Evolutionary conservation across 768 basidiomycete genomes (phyloP), one percentile per base, ranked within the genome.

Genomic region (Lentinula raphanica): DNA sequence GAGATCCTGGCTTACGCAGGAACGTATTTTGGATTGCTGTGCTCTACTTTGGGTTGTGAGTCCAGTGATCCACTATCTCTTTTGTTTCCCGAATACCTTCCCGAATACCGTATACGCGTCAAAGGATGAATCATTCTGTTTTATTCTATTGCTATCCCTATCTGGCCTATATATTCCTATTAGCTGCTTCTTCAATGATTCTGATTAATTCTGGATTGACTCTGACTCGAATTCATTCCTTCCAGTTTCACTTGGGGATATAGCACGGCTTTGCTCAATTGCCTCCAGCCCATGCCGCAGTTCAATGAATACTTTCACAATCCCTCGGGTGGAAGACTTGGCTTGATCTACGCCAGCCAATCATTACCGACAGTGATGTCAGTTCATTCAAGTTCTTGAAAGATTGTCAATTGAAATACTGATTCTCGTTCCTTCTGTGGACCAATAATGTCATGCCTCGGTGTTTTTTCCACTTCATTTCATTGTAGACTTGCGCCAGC

Each of bases 221-320:
- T n/a, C n/a, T n/a, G n/a, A n/a, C n/a, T 27, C 11, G 25, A 8
- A 25, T 6, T 48, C 13, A 17, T n/a, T 5, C 5, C 13, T 3
- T 38, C 6, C 21, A 53, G 51, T 36, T 53, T 53, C 27, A 53
- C 51, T 23, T 53, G 51, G 51, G 51, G 51, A 50, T 53, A 53
- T 53, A 53, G 51, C 17, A 53, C 51, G 32, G 32, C 51, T 8
- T 39, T 53, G 35, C 35, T 53, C n/a, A 53, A 53, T 38, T 53
- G 51, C 25, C 51, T 53, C 6, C 51, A 53, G 28, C 51, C 51
- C 21, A 35, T 53, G 35, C 51, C 51, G 4, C 51, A 53, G 38
- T 53, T 53, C 51, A 53, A 53, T 53, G 51, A 32, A 53, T 53
- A 53, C 21, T 53, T 53, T n/a, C 23, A 53, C 25, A 36, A 53